Conservation (phyloP, 192 early-diverging fungal genomes). For the Coemansia sp. region DNA sequence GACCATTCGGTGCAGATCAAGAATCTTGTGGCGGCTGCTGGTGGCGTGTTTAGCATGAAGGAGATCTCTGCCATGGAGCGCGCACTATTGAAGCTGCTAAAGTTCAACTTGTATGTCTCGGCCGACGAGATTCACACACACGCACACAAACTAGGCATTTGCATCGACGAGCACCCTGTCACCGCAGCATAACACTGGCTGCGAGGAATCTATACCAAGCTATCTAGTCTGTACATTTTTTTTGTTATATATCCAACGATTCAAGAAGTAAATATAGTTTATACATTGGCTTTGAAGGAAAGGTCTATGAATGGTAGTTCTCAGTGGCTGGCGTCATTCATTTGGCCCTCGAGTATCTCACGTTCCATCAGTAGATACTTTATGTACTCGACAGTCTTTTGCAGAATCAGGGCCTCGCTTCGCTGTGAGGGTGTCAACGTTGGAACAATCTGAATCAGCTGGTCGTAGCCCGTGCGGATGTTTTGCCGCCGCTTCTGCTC, state of each 20-base stretch:
- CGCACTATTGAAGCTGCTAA: slow-evolving; percentile 46
- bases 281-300: not conserved
- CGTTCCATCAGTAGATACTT: slow-evolving; percentile 64
- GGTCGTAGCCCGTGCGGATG: slow-evolving; percentile 88
- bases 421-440: slow-evolving; percentile 79
- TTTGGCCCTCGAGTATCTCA: slow-evolving; percentile 53
- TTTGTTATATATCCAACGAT: not conserved
- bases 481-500: slow-evolving; percentile 93
- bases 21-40: slow-evolving; percentile 35
- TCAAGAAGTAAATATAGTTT: not conserved
- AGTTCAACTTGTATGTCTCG: slow-evolving; percentile 51
- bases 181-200: not conserved
- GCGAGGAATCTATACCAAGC: not conserved
- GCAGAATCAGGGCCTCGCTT: slow-evolving; percentile 83
- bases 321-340: slow-evolving; percentile 26
- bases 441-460: slow-evolving; percentile 86
- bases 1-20: slow-evolving; percentile 55
- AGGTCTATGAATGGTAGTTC: not conserved
- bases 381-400: slow-evolving; percentile 83
- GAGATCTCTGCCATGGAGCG: slow-evolving; percentile 55
- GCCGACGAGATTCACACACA: slow-evolving; percentile 39
- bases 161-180: slow-evolving; percentile 17
- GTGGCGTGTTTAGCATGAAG: slow-evolving; percentile 34
- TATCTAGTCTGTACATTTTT: slow-evolving; percentile 1
- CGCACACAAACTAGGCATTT: slow-evolving; percentile 38